Conservation (phyloP, 495 filamentous ascomycete genomes). For the Penicillium daleae region DNA sequence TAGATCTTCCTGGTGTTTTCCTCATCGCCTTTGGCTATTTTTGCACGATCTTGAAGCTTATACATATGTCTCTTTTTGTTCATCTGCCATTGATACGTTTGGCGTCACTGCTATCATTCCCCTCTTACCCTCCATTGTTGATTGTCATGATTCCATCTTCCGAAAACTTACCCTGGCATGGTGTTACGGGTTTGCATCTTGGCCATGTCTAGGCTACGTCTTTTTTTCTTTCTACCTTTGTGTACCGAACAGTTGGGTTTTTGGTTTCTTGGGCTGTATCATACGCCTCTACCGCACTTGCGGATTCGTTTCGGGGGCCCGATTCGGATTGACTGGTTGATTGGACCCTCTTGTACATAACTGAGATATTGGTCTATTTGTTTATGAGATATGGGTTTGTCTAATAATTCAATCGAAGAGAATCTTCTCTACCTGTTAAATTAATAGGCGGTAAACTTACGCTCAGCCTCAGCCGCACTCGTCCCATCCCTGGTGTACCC, state of each 20-base stretch:
- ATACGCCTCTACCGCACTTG: conserved; percentile 7
- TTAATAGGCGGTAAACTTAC: neutral
- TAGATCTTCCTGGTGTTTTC: neutral
- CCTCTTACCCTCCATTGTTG: neutral
- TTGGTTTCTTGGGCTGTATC: neutral
- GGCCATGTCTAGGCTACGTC: neutral
- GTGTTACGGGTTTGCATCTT: neutral
- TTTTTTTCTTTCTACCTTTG: neutral
- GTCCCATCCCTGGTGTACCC: neutral
- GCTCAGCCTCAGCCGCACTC: neutral
- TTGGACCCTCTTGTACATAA: conserved; percentile 7
- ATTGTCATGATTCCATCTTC: neutral
- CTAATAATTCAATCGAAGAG: conserved; percentile 1
- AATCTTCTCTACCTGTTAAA: neutral
- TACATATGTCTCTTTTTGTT: neutral
- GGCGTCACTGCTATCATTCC: neutral
- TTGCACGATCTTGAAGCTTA: conserved; percentile 8
- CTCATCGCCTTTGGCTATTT: neutral
- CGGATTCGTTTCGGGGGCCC: neutral
- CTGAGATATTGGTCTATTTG: neutral
- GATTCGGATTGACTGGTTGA: neutral
- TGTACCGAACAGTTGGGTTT: neutral
- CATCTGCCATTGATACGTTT: neutral
- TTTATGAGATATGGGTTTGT: conserved; percentile 4
- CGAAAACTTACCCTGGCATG: neutral